Percentiles rank a stretch among this genome's conserved stretches.
Conservation (phyloP, 345 rosid species). For the Luvunga scandens region DNA sequence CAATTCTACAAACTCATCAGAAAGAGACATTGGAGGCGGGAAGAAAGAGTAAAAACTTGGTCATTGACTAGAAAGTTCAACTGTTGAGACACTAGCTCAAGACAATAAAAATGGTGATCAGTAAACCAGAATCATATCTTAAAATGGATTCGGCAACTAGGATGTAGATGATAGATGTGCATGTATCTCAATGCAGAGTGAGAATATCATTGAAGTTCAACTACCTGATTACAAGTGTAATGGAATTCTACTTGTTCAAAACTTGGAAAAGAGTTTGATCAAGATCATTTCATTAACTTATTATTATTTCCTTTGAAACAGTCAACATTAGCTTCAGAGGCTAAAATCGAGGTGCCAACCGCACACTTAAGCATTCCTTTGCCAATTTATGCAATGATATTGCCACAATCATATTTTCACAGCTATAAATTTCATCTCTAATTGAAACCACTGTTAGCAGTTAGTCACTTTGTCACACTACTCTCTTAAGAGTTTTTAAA, state of each 20-base stretch:
- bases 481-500: background rate
- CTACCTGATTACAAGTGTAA: background rate
- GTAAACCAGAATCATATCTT: background rate
- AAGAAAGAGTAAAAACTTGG: background rate
- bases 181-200: background rate
- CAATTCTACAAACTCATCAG: background rate
- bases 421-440: background rate
- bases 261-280: background rate
- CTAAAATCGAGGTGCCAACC: background rate
- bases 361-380: background rate
- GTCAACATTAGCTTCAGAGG: background rate
- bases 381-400: background rate
- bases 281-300: background rate
- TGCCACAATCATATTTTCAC: background rate
- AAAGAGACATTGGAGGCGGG: background rate
- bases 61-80: background rate
- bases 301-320: background rate
- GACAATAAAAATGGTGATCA: background rate
- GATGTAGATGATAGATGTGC: background rate
- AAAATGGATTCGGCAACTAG: background rate
- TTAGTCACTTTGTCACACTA: background rate
- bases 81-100: background rate
- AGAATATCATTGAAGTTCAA: background rate
- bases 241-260: background rate
- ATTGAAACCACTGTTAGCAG: background rate